These are phyloP conservation scores for Sporothrix globosa DNA, from an alignment of 2,329 filamentous ascomycete species.

Conservation along the genomic window DNA sequence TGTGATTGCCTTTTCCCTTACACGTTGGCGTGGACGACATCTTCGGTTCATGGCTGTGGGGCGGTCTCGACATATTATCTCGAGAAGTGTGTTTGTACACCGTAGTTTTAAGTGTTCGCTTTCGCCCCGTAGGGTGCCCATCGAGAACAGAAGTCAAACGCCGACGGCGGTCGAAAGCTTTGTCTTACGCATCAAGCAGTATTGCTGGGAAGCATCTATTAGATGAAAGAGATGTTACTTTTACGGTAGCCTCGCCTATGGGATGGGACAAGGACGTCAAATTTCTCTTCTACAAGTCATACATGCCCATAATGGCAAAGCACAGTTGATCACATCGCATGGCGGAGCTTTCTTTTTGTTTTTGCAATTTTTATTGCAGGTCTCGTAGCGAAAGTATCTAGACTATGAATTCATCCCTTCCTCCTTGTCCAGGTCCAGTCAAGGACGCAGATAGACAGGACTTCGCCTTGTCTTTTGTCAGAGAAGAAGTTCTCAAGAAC, in stretches of 20 bases:
- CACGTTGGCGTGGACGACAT: slow-evolving; percentile 50
- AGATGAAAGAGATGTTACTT: too few species aligned
- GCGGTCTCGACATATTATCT: slow-evolving; percentile 51
- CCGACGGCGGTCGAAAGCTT: too few species aligned
- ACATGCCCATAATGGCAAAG: not conserved
- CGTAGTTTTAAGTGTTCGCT: too few species aligned
- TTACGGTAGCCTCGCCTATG: too few species aligned
- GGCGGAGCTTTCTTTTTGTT: not conserved
- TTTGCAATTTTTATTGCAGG: slow-evolving; percentile 22
- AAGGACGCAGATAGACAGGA: slow-evolving; percentile 19
- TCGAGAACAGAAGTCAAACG: too few species aligned
- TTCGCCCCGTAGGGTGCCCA: too few species aligned
- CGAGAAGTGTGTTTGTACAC: not conserved
- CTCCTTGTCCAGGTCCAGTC: slow-evolving; percentile 1
- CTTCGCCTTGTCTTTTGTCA: not conserved
- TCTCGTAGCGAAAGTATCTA: slow-evolving; percentile 1
- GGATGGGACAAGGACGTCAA: too few species aligned
- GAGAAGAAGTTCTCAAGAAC: not conserved
- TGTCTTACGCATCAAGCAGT: too few species aligned
- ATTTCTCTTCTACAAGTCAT: too few species aligned
- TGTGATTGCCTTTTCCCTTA: slow-evolving; percentile 51
- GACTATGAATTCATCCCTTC: not conserved
- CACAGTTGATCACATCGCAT: not conserved
- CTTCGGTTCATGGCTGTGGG: slow-evolving; percentile 56
- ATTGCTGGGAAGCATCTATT: too few species aligned